Conservation (phyloP, 805 yeast species). For the Candida coquimbonensis region DNA sequence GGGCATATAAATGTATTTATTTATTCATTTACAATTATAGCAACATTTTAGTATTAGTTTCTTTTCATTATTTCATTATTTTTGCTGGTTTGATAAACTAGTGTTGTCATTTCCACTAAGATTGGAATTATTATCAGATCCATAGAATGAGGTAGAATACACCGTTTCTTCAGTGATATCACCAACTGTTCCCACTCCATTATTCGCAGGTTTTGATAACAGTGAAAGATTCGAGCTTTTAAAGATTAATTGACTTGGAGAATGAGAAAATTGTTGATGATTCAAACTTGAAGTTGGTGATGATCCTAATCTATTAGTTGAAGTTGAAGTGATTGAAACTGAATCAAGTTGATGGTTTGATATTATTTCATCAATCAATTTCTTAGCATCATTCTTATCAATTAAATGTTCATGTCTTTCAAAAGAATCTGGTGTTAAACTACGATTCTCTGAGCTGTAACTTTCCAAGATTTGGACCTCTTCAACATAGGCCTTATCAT, state of each 20-base stretch:
- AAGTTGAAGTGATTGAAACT: conserved; percentile 2
- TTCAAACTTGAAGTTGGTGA: neutral
- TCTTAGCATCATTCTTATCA: conserved; percentile 8
- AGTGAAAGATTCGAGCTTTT: neutral
- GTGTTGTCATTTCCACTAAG: neutral
- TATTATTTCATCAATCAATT: conserved; percentile 1
- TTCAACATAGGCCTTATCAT: conserved; percentile 5
- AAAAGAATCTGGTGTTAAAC: conserved; percentile 13
- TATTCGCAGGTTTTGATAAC: conserved; percentile 3
- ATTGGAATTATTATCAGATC: neutral
- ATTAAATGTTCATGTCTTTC: conserved; percentile 15
- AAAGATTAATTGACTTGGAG: neutral
- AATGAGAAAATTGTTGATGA: neutral
- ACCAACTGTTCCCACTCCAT: conserved; percentile 14
- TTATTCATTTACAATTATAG: neutral
- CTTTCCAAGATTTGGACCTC: conserved; percentile 6
- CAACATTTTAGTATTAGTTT: neutral
- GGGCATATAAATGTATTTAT: too few species aligned
- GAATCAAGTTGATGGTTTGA: neutral
- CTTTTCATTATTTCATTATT: neutral
- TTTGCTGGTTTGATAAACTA: neutral
- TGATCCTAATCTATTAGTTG: neutral
- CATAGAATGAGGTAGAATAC: conserved; percentile 13
- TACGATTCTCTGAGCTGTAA: neutral
- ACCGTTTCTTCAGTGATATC: conserved; percentile 20